Conservation (phyloP, 2,329 filamentous ascomycete genomes). For the Rutstroemia sp. region DNA sequence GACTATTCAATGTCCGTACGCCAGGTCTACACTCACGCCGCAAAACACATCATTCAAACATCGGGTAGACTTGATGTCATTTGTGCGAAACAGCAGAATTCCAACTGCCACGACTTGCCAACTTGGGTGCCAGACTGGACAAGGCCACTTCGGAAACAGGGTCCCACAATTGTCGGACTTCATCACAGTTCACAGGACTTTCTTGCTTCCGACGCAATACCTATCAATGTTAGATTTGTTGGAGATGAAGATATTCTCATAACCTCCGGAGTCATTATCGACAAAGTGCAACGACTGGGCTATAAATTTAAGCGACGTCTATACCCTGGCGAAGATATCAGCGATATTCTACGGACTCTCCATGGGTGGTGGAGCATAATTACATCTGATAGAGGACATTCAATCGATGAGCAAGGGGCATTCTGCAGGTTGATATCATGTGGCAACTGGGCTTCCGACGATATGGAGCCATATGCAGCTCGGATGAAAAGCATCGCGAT, state of each 20-base stretch:
- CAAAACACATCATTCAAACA: constrained; percentile 20
- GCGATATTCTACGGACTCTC: constrained; percentile 13
- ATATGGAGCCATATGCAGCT: constrained; percentile 10
- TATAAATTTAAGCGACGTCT: constrained; percentile 12
- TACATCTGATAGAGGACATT: constrained; percentile 6
- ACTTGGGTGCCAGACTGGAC: constrained; percentile 25
- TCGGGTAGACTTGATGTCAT: constrained; percentile 21
- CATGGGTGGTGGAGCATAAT: constrained; percentile 25
- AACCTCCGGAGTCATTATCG: constrained; percentile 16
- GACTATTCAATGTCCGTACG: constrained; percentile 19
- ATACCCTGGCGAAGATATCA: constrained; percentile 13
- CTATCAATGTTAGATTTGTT: constrained; percentile 13
- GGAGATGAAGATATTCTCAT: constrained; percentile 16
- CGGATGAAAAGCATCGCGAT: constrained; percentile 19
- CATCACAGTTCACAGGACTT: constrained; percentile 20
- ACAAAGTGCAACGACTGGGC: constrained; percentile 16
- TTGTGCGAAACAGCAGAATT: constrained; percentile 21
- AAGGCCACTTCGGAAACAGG: constrained; percentile 9
- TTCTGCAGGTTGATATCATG: constrained; percentile 22
- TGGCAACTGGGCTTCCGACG: constrained; percentile 18
- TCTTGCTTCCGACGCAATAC: constrained; percentile 15
- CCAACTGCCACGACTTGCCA: constrained; percentile 13
- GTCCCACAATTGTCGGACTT: constrained; percentile 15
- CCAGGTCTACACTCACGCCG: constrained; percentile 21
- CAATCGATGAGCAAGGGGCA: constrained; percentile 9